A percentile compares a stretch with the other conserved stretches of the same genome.
Evolutionary conservation across 2,329 filamentous ascomycete genomes (phyloP).

Genomic region (Thelonectria blattea): DNA sequence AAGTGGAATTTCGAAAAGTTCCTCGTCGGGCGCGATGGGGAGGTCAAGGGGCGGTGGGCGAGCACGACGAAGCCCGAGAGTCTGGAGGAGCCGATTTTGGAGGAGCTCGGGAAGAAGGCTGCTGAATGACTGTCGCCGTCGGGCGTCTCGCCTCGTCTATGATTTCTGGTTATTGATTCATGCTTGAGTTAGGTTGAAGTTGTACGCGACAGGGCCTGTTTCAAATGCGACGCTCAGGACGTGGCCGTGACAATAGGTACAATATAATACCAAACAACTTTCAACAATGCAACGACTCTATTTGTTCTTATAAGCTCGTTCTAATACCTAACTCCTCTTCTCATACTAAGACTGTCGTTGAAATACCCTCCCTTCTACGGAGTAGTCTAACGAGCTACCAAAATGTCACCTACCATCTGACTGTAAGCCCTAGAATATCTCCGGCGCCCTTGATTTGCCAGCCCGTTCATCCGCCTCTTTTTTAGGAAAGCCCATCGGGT

Average conservation of each 20-base stretch:
- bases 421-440: neutral
- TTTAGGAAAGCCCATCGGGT: neutral
- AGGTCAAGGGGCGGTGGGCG: slow-evolving; percentile 85
- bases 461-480: neutral
- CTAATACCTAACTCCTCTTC: no score
- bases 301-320: no score
- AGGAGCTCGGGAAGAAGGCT: slow-evolving; percentile 61
- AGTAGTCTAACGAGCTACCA: neutral
- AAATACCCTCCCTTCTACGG: neutral
- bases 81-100: slow-evolving; percentile 76
- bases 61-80: slow-evolving; percentile 85
- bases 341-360: neutral
- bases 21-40: slow-evolving; percentile 82
- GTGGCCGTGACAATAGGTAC: neutral
- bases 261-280: neutral
- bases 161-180: neutral
- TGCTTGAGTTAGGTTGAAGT: neutral
- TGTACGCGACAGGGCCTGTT: neutral
- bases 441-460: slow-evolving; percentile 2
- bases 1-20: slow-evolving; percentile 99
- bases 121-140: neutral
- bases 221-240: no score
- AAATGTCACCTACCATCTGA: neutral
- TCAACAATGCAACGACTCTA: no score
- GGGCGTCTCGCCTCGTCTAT: neutral